These are phyloP conservation scores for Jamesozyma gamospora DNA, from an alignment of 805 yeast species.

Conservation along the genomic window DNA sequence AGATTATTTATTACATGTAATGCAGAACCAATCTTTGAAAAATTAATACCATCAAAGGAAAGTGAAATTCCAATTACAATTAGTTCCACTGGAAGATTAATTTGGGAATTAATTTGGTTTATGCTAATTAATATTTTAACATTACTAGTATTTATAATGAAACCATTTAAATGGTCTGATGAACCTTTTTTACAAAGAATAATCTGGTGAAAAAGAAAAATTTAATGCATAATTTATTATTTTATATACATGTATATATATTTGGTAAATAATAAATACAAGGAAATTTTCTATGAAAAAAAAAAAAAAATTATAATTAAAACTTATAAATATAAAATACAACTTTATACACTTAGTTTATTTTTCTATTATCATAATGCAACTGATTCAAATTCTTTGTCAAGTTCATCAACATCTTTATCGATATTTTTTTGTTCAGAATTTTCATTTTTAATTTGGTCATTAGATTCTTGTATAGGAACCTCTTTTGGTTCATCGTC, in stretches of 20 bases:
- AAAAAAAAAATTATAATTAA: too few species aligned
- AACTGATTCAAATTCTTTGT: slow-evolving; percentile 25
- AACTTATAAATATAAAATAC: too few species aligned
- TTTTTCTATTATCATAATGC: slow-evolving; percentile 14
- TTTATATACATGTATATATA: not conserved
- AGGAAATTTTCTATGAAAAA: not conserved
- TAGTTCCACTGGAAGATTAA: slow-evolving; percentile 30
- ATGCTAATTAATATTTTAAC: slow-evolving; percentile 44
- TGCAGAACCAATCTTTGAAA: slow-evolving; percentile 30
- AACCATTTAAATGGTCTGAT: slow-evolving; percentile 59
- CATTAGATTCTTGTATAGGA: slow-evolving; percentile 3
- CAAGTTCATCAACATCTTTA: slow-evolving; percentile 7
- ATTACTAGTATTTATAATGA: slow-evolving; percentile 44
- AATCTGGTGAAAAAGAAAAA: slow-evolving; percentile 60
- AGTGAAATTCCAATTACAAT: slow-evolving; percentile 12
- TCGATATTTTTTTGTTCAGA: not conserved
- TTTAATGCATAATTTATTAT: too few species aligned
- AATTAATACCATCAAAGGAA: slow-evolving; percentile 14
- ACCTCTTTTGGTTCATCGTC: not conserved
- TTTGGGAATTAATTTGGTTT: slow-evolving; percentile 55
- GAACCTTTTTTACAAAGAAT: slow-evolving; percentile 62
- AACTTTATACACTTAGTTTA: not conserved
- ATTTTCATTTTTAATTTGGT: slow-evolving; percentile 1
- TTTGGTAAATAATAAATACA: too few species aligned
- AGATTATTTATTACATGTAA: slow-evolving; percentile 41